Conservation (phyloP, 164 flowering plant genomes). For the Euptelea pleiosperma region DNA sequence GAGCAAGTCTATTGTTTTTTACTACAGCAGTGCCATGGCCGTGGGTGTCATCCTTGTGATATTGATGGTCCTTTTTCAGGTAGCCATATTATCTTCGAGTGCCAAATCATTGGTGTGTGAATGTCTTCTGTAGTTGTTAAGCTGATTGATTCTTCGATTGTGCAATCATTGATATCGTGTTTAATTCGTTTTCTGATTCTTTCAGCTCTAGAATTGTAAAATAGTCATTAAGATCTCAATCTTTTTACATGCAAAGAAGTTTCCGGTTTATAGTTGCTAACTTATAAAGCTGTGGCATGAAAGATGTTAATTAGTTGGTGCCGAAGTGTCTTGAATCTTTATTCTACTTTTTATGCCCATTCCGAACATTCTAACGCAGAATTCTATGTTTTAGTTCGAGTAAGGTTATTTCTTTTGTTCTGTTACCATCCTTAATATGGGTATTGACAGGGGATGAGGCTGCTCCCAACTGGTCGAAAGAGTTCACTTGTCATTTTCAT, state of each 20-base stretch:
- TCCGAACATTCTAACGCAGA: neutral
- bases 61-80: slow-evolving; percentile 89
- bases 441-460: slow-evolving; percentile 83
- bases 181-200: too few relatives aligned
- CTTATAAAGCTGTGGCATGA: too few relatives aligned
- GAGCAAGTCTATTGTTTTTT: slow-evolving; percentile 71
- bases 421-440: slow-evolving; percentile 7
- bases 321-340: neutral
- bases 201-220: too few relatives aligned
- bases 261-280: too few relatives aligned
- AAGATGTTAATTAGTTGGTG: too few relatives aligned
- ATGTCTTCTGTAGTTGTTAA: too few relatives aligned
- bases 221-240: too few relatives aligned
- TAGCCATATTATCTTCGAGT: slow-evolving; percentile 12
- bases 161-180: too few relatives aligned
- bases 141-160: too few relatives aligned
- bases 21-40: slow-evolving; percentile 86
- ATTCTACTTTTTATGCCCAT: neutral
- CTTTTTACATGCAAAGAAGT: too few relatives aligned
- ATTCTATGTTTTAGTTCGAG: slow-evolving; percentile 1
- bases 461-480: slow-evolving; percentile 86
- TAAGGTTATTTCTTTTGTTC: neutral
- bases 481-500: slow-evolving; percentile 67
- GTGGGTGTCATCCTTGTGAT: slow-evolving; percentile 78
- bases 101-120: too few relatives aligned